These are phyloP conservation scores for Lipomyces oligophaga DNA, from an alignment of 805 yeast species.

Conservation along the genomic window DNA sequence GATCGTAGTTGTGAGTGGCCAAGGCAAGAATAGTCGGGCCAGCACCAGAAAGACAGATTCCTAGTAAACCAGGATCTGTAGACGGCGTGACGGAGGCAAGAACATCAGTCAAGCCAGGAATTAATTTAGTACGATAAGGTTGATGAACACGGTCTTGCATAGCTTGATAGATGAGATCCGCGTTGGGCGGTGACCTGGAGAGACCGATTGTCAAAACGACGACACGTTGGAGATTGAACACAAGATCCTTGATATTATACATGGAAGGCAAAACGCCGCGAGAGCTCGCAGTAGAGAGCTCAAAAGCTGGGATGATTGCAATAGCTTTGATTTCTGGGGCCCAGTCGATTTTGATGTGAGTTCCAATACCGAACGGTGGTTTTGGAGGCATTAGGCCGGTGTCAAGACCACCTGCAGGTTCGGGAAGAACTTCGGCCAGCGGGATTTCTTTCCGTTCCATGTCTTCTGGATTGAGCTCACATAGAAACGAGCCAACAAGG, in stretches of 20 bases:
- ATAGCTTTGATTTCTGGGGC: conserved; percentile 76
- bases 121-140: conserved; percentile 87
- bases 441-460: conserved; percentile 76
- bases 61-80: conserved; percentile 78
- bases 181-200: conserved; percentile 76
- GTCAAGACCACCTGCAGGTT: conserved; percentile 65
- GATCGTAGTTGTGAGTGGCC: conserved; percentile 84
- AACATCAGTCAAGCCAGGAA: conserved; percentile 86
- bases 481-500: conserved; percentile 89
- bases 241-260: conserved; percentile 74
- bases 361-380: conserved; percentile 86
- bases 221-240: conserved; percentile 88
- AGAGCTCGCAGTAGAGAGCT: conserved; percentile 86
- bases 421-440: conserved; percentile 76
- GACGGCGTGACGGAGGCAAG: conserved; percentile 70
- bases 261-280: conserved; percentile 83
- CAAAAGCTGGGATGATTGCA: conserved; percentile 90
- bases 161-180: conserved; percentile 80
- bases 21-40: conserved; percentile 95
- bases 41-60: conserved; percentile 95
- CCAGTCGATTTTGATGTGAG: conserved; percentile 83
- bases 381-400: conserved; percentile 67
- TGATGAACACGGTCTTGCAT: conserved; percentile 98
- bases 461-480: conserved; percentile 72
- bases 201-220: conserved; percentile 91